These are phyloP conservation scores for Nidula niveotomentosa DNA, from an alignment of 1,284 basidiomycete species.

Conservation along the genomic window DNA sequence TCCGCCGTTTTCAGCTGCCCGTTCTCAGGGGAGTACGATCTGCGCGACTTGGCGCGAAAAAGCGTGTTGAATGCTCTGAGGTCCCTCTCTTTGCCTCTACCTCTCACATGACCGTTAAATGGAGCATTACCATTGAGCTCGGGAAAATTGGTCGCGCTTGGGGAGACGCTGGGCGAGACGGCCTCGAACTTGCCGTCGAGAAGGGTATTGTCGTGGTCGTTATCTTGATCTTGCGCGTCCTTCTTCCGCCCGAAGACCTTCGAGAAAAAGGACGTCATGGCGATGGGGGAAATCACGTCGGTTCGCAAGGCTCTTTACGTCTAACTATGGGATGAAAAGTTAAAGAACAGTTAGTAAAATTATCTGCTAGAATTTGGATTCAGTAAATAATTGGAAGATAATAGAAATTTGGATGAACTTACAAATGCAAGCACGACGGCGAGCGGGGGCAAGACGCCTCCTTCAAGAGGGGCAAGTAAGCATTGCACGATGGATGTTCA, in stretches of 20 bases:
- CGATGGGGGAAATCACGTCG: too few relatives aligned
- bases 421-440: too few relatives aligned
- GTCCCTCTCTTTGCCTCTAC: constrained; percentile 34
- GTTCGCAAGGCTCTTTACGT: too few relatives aligned
- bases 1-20: constrained; percentile 16
- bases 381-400: too few relatives aligned
- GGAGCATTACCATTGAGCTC: constrained; percentile 14
- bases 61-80: constrained; percentile 33
- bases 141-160: constrained; percentile 43
- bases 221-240: constrained; percentile 46
- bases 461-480: too few relatives aligned
- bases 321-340: too few relatives aligned
- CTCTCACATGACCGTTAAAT: constrained; percentile 19
- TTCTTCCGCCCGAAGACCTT: constrained; percentile 78
- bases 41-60: constrained; percentile 48
- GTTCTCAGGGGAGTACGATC: constrained; percentile 22
- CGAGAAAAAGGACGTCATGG: constrained; percentile 73
- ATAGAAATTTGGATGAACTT: too few relatives aligned
- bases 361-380: too few relatives aligned
- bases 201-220: constrained; percentile 42
- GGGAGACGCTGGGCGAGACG: constrained; percentile 54
- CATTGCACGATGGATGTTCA: too few relatives aligned
- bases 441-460: too few relatives aligned
- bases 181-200: constrained; percentile 75
- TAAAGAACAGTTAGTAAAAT: too few relatives aligned